Percentiles rank a stretch among this genome's conserved stretches.
Evolutionary conservation across 805 yeast genomes (phyloP).

Genomic region (Naumovozyma castellii): DNA sequence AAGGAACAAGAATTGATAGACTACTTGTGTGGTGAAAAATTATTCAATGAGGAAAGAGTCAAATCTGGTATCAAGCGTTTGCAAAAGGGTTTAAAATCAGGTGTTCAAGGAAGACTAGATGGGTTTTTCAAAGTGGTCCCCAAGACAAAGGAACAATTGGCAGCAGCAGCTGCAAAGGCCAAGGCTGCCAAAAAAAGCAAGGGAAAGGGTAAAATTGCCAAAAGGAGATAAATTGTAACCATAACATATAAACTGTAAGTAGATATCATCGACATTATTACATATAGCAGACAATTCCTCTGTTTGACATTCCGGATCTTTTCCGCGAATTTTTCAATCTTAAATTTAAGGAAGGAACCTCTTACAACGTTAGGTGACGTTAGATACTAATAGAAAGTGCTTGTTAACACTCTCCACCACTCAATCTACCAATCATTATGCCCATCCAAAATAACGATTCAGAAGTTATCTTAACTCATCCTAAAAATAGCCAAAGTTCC

Average conservation of each 20-base stretch:
- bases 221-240: slow-evolving; percentile 11
- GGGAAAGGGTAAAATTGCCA: slow-evolving; percentile 18
- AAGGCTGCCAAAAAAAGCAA: slow-evolving; percentile 20
- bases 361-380: too few relatives aligned
- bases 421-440: slow-evolving; percentile 39
- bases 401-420: too few relatives aligned
- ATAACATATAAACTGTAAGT: too few relatives aligned
- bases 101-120: slow-evolving; percentile 85
- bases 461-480: slow-evolving; percentile 51
- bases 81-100: slow-evolving; percentile 71
- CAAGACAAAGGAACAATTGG: slow-evolving; percentile 39
- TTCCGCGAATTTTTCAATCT: too few relatives aligned
- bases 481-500: slow-evolving; percentile 40
- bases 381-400: too few relatives aligned
- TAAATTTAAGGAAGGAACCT: too few relatives aligned
- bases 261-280: too few relatives aligned
- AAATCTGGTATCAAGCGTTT: slow-evolving; percentile 78
- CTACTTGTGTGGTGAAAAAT: slow-evolving; percentile 77
- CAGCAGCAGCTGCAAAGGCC: slow-evolving; percentile 27
- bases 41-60: slow-evolving; percentile 88
- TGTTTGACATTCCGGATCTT: too few relatives aligned
- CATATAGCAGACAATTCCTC: too few relatives aligned
- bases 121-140: slow-evolving; percentile 74
- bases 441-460: slow-evolving; percentile 57
- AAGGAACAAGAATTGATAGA: slow-evolving; percentile 75